phyloP scores from a whole-genome alignment of 306 rosid genomes.

The Vigna reflexopilosa region DNA sequence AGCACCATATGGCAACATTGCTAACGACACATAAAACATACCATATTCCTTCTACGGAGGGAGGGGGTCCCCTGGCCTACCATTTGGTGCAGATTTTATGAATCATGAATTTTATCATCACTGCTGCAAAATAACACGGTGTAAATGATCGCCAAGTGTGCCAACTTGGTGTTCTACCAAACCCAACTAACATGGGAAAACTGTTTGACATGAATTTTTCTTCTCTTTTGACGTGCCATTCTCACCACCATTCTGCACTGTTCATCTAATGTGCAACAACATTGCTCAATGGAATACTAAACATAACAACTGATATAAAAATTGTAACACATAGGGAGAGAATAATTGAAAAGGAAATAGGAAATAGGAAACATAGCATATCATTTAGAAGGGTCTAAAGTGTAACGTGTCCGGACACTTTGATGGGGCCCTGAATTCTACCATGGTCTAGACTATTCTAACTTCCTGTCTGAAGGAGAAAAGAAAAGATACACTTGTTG shows the following conservation, averaged over 20 bases:
- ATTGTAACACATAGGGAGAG: not conserved
- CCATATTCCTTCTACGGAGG: constrained; percentile 26
- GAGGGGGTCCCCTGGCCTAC: constrained; percentile 34
- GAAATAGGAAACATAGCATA: constrained; percentile 11
- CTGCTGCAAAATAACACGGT: not conserved
- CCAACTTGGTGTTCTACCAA: constrained; percentile 5
- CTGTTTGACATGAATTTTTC: no score
- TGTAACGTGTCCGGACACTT: constrained; percentile 26
- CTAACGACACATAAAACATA: constrained; percentile 43
- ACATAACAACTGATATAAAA: not conserved
- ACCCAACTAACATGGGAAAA: constrained; percentile 4
- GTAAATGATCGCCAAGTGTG: not conserved
- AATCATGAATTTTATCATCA: not conserved
- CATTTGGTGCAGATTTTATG: constrained; percentile 7
- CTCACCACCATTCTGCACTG: not conserved
- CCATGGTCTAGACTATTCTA: constrained; percentile 33
- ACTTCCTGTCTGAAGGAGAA: constrained; percentile 25
- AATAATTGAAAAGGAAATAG: not conserved
- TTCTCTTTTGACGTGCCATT: not conserved
- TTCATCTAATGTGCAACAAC: not conserved
- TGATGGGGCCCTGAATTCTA: constrained; percentile 25
- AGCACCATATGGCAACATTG: constrained; percentile 24
- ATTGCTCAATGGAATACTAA: not conserved
- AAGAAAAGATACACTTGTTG: constrained; percentile 26
- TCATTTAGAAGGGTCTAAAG: constrained; percentile 1